A percentile compares a stretch with the other conserved stretches of the same genome.
phyloP scores from a whole-genome alignment of 2,329 filamentous ascomycete genomes.

The Metarhizium sp. region DNA sequence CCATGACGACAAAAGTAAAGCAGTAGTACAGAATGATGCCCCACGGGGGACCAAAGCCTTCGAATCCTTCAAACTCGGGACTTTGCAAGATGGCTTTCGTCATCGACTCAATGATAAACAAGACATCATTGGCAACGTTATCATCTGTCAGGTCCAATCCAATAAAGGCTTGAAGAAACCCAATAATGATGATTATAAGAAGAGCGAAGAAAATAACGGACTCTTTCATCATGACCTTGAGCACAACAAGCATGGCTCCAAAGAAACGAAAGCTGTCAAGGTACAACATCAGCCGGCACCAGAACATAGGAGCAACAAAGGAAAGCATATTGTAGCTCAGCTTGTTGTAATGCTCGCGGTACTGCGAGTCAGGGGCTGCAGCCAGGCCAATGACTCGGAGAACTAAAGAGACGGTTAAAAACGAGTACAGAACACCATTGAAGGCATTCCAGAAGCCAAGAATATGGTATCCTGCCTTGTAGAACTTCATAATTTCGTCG shows the following conservation, averaged over 20 bases:
- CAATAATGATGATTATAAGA: slow-evolving; percentile 71
- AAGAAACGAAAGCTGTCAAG: slow-evolving; percentile 93
- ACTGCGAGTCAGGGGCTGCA: slow-evolving; percentile 36
- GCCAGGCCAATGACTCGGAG: slow-evolving; percentile 70
- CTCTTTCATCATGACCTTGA: slow-evolving; percentile 92
- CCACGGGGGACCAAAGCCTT: slow-evolving; percentile 85
- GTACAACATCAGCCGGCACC: slow-evolving; percentile 85
- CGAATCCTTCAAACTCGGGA: slow-evolving; percentile 83
- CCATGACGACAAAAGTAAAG: slow-evolving; percentile 96
- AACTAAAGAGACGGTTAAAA: slow-evolving; percentile 70
- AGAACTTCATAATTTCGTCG: slow-evolving; percentile 81
- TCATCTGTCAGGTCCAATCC: slow-evolving; percentile 79
- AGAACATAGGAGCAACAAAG: slow-evolving; percentile 93
- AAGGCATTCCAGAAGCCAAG: slow-evolving; percentile 97
- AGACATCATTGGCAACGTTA: slow-evolving; percentile 56
- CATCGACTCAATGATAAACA: slow-evolving; percentile 74
- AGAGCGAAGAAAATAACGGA: slow-evolving; percentile 95
- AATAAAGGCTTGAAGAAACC: slow-evolving; percentile 89
- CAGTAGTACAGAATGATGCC: slow-evolving; percentile 94
- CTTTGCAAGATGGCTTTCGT: slow-evolving; percentile 84
- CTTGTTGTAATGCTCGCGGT: slow-evolving; percentile 57
- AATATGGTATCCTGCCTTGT: slow-evolving; percentile 88
- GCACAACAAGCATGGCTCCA: slow-evolving; percentile 92
- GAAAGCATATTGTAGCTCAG: slow-evolving; percentile 92
- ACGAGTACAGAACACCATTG: slow-evolving; percentile 71